A percentile compares a stretch with the other conserved stretches of the same genome.
Conservation (phyloP, 2,329 filamentous ascomycete genomes). For the Diplocarpon mali region DNA sequence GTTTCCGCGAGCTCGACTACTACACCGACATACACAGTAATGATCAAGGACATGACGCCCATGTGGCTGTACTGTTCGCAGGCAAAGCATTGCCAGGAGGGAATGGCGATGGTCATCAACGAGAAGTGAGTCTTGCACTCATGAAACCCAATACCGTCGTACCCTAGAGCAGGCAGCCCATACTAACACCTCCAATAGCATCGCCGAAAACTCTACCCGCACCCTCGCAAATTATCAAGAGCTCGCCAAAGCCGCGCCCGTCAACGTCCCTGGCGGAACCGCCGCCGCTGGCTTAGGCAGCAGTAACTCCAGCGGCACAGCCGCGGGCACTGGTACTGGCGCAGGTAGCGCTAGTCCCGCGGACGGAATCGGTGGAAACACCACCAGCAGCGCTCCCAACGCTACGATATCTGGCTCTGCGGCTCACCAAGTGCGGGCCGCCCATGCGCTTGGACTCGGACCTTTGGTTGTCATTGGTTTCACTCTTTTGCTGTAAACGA, state of each 20-base stretch:
- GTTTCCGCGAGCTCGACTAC: constrained; percentile 41
- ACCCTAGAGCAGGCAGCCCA: background rate
- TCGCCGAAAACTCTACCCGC: constrained; percentile 38
- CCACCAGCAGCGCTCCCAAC: background rate
- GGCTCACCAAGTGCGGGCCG: constrained; percentile 1
- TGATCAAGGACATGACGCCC: constrained; percentile 56
- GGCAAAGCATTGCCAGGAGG: constrained; percentile 55
- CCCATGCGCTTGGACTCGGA: constrained; percentile 5
- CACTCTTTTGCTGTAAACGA: constrained; percentile 12
- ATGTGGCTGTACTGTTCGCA: constrained; percentile 75
- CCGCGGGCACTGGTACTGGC: background rate
- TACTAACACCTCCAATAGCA: constrained; percentile 13
- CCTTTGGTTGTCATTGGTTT: constrained; percentile 12
- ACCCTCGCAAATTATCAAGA: constrained; percentile 33
- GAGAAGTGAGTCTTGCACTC: constrained; percentile 29
- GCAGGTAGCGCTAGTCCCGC: background rate
- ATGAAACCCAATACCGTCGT: too few relatives aligned
- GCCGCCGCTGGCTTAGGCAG: constrained; percentile 9
- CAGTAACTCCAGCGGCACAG: constrained; percentile 1
- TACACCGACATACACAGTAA: constrained; percentile 60
- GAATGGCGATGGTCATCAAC: constrained; percentile 33
- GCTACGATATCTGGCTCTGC: constrained; percentile 1
- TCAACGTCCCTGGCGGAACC: constrained; percentile 31
- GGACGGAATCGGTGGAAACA: background rate
- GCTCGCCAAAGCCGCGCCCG: constrained; percentile 29